Evolutionary conservation across 2,329 filamentous ascomycete genomes (phyloP), one percentile per base, ranked within the genome.

Genomic region (Apiospora pterosperma): DNA sequence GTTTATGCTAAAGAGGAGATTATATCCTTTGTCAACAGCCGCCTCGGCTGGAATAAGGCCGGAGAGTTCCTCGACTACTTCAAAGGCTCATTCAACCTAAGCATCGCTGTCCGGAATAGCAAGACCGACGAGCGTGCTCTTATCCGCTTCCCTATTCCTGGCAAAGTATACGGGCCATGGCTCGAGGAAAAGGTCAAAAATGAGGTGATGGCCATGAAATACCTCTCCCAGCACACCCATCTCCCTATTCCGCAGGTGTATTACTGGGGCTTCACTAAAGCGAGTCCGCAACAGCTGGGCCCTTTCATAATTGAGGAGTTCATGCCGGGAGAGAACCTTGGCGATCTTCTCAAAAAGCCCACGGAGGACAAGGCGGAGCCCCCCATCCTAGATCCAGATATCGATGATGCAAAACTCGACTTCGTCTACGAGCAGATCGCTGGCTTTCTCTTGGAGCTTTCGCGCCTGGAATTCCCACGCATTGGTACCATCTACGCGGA

Each of bases 381-480:
- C 28, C 12, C 34, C 5, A 25, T 52, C 11, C 28, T 62, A 16
- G 31, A 62, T 36, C 61, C 25, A n/a, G 41, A 62, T 31, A 55
- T 62, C 11, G 61, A 62, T 23, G 42, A 62, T 5, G 11, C 25
- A 3, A 62, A 62, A 25, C 61, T 62, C 28, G n/a, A 52, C 11
- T 36, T 62, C 25, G 39, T 62, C 11, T 62, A 62, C 25, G 61
- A 62, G 38, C 61, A 55, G 41, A 36, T 62, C 11, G 25, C 39
- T 55, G 61, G 34, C 11, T 59, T 36, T n/a, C 28, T 34, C 1
- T 5, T 36, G 28, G 21, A 55, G 16, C 44, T 55, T 48, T 58
- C 48, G 19, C 39, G 42, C 61, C 23, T 62, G 28, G 3, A 39
- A 2, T 55, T 62, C 21, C 11, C 11, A 14, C 10, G 5, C 6